Conservation (phyloP, 305 asterid genomes). For the Ilex paraguariensis region DNA sequence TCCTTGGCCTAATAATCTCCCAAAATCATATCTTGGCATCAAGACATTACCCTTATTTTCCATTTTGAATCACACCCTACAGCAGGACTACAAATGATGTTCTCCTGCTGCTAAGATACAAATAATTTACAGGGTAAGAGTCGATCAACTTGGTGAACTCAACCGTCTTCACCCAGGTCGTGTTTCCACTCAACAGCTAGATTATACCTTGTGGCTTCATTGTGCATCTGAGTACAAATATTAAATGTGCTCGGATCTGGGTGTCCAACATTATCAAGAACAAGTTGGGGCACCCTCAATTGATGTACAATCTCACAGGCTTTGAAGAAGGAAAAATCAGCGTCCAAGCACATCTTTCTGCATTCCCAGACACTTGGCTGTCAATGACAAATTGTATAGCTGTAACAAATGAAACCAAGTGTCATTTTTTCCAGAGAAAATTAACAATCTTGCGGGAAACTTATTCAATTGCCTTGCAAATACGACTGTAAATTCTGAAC, state of each 20-base stretch:
- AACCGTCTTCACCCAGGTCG: constrained; percentile 16
- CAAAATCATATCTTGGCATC: constrained; percentile 30
- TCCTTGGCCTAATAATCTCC: constrained; percentile 39
- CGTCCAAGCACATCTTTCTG: constrained; percentile 22
- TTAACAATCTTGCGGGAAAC: no score
- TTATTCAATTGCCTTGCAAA: no score
- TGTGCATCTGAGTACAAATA: constrained; percentile 16
- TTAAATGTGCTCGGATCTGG: not conserved
- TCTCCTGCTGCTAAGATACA: constrained; percentile 12
- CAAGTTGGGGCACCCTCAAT: not conserved
- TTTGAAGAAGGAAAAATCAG: constrained; percentile 9
- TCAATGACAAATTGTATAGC: no score
- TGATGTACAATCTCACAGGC: constrained; percentile 7
- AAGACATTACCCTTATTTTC: constrained; percentile 23
- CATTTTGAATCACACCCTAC: constrained; percentile 14
- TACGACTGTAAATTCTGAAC: no score
- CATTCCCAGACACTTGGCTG: constrained; percentile 14
- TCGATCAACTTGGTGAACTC: constrained; percentile 1
- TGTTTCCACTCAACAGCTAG: constrained; percentile 13
- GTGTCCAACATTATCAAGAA: constrained; percentile 13
- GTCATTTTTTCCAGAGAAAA: no score
- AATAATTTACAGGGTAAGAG: constrained; percentile 12
- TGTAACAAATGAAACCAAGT: no score
- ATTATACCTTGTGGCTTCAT: constrained; percentile 6
- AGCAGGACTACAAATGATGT: constrained; percentile 1